Evolutionary conservation across 345 rosid species (phyloP).

Genomic region (Gossypium mustelinum): DNA sequence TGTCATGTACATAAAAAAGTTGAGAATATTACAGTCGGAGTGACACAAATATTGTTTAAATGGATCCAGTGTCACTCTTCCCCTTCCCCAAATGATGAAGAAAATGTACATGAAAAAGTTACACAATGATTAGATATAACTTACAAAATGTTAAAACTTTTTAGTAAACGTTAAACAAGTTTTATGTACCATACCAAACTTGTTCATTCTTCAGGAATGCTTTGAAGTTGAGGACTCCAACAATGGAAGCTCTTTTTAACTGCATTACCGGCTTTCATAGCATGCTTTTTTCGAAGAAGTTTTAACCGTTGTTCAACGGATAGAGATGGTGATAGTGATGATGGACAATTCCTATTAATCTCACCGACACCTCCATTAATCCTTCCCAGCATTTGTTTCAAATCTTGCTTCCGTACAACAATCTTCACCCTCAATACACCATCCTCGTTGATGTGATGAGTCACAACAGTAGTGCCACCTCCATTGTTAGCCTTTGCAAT

Average conservation of each 20-base stretch:
- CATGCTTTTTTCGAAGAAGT: slow-evolving; percentile 19
- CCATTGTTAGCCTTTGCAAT: slow-evolving; percentile 20
- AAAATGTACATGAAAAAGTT: not conserved
- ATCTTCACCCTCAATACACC: slow-evolving; percentile 42
- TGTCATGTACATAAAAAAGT: not conserved
- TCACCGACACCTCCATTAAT: slow-evolving; percentile 14
- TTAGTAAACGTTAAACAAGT: not conserved
- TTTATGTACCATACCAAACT: not conserved
- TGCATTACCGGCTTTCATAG: not conserved
- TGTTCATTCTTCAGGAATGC: slow-evolving; percentile 40
- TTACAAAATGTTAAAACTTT: not conserved
- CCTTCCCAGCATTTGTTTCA: slow-evolving; percentile 35
- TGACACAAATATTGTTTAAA: no score
- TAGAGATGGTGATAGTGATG: not conserved
- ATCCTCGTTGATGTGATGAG: slow-evolving; percentile 25
- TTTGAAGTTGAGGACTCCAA: slow-evolving; percentile 38
- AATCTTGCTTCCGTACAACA: slow-evolving; percentile 42
- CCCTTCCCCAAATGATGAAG: no score
- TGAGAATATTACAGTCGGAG: no score
- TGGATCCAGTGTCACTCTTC: no score
- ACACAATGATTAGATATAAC: not conserved
- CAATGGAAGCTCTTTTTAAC: slow-evolving; percentile 17
- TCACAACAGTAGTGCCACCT: slow-evolving; percentile 10
- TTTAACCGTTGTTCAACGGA: slow-evolving; percentile 33
- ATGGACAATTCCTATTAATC: not conserved